phyloP scores from a whole-genome alignment of 805 yeast species.

The Zygosaccharomyces kombuchaensis region DNA sequence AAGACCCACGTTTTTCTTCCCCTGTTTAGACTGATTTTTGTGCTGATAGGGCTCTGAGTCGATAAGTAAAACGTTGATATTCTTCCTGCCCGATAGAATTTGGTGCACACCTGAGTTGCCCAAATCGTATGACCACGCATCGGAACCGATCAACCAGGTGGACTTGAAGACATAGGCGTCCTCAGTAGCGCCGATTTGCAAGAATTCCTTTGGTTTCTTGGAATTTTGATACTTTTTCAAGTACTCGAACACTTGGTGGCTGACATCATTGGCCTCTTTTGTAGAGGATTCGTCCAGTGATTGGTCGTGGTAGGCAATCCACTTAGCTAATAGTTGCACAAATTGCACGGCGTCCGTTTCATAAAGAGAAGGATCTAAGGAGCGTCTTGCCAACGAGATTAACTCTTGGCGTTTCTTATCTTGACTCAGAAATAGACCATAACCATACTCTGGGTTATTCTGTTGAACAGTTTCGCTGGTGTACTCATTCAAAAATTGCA shows the following conservation, averaged over 20 bases:
- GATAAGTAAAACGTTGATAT: slow-evolving; percentile 78
- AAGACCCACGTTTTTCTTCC: slow-evolving; percentile 80
- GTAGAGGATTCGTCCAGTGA: slow-evolving; percentile 28
- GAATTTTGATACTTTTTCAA: slow-evolving; percentile 40
- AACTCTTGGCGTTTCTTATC: slow-evolving; percentile 49
- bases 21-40: slow-evolving; percentile 37
- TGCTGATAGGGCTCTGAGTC: slow-evolving; percentile 72
- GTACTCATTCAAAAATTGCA: slow-evolving; percentile 60
- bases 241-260: slow-evolving; percentile 35
- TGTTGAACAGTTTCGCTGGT: slow-evolving; percentile 42
- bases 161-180: slow-evolving; percentile 47
- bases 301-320: slow-evolving; percentile 56
- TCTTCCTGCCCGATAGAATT: slow-evolving; percentile 67
- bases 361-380: slow-evolving; percentile 43
- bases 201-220: slow-evolving; percentile 41
- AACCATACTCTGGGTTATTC: slow-evolving; percentile 80
- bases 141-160: slow-evolving; percentile 89
- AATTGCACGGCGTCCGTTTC: slow-evolving; percentile 44
- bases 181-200: slow-evolving; percentile 37
- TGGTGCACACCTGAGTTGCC: slow-evolving; percentile 91
- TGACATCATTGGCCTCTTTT: slow-evolving; percentile 32
- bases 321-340: slow-evolving; percentile 56
- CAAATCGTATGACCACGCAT: slow-evolving; percentile 90
- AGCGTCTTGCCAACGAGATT: slow-evolving; percentile 41
- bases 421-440: slow-evolving; percentile 63